Conservation (phyloP, 768 basidiomycete species). For the Hemileccinum rubropunctum region DNA sequence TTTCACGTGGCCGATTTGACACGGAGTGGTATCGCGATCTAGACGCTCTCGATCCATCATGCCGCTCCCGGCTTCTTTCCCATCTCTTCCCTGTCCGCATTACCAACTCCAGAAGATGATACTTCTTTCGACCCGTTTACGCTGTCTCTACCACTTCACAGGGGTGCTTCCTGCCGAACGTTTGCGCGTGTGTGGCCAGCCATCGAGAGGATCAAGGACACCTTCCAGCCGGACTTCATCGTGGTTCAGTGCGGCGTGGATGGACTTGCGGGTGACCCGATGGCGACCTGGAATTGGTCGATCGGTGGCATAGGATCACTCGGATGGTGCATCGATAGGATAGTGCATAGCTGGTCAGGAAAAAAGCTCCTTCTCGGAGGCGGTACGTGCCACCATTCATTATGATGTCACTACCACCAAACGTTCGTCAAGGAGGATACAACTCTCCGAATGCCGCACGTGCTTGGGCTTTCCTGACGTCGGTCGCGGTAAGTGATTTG, state of each 20-base stretch:
- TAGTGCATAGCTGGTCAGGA: conserved; percentile 54
- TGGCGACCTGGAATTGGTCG: conserved; percentile 70
- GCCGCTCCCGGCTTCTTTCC: conserved; percentile 85
- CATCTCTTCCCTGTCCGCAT: conserved; percentile 44
- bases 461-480: conserved; percentile 83
- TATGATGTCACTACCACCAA: background rate
- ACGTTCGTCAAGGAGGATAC: conserved; percentile 66
- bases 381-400: conserved; percentile 38
- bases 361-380: conserved; percentile 75
- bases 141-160: conserved; percentile 73
- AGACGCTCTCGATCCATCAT: conserved; percentile 87
- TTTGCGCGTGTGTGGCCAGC: conserved; percentile 62
- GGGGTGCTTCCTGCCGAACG: conserved; percentile 66
- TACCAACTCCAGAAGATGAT: conserved; percentile 41
- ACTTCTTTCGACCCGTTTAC: conserved; percentile 56
- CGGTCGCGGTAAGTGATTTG: conserved; percentile 55
- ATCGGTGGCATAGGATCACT: conserved; percentile 59
- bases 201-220: conserved; percentile 56
- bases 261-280: conserved; percentile 81
- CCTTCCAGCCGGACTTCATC: conserved; percentile 73
- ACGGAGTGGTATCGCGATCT: background rate
- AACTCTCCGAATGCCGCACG: conserved; percentile 79
- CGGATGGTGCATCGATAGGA: conserved; percentile 60
- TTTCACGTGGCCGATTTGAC: background rate
- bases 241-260: conserved; percentile 88